Conservation (phyloP, 2,329 filamentous ascomycete species). For the Cercospora sp. region DNA sequence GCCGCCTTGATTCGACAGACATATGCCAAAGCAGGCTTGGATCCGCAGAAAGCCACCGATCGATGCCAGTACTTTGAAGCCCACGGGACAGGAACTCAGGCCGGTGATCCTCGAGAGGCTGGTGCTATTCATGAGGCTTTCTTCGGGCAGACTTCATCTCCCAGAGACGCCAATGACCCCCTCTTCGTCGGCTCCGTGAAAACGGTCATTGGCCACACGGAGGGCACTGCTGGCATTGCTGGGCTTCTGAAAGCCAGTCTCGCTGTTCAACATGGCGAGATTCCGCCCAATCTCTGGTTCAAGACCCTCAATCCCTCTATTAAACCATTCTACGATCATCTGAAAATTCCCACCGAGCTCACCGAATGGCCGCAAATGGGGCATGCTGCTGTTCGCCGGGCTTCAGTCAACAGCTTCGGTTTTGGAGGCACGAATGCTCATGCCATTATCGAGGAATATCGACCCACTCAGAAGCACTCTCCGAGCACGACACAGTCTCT, state of each 20-base stretch:
- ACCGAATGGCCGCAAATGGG: slow-evolving; percentile 4
- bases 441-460: neutral
- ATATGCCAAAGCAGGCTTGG: slow-evolving; percentile 10
- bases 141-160: slow-evolving; percentile 12
- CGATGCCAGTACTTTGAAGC: slow-evolving; percentile 30
- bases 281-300: slow-evolving; percentile 27
- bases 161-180: neutral
- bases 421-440: neutral
- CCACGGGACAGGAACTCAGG: slow-evolving; percentile 35
- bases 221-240: slow-evolving; percentile 52
- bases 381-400: slow-evolving; percentile 15
- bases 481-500: neutral
- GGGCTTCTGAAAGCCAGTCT: slow-evolving; percentile 45
- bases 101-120: slow-evolving; percentile 24
- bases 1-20: slow-evolving; percentile 7
- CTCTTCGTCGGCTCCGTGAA: slow-evolving; percentile 37
- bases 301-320: slow-evolving; percentile 34
- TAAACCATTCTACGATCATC: slow-evolving; percentile 16
- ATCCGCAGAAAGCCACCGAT: slow-evolving; percentile 8
- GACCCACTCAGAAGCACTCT: neutral
- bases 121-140: slow-evolving; percentile 9
- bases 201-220: slow-evolving; percentile 50
- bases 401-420: slow-evolving; percentile 32
- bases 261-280: neutral
- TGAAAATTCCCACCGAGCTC: slow-evolving; percentile 18